These are phyloP conservation scores for Psilocybe cyanescens DNA, from an alignment of 768 basidiomycete genomes.

Conservation along the genomic window DNA sequence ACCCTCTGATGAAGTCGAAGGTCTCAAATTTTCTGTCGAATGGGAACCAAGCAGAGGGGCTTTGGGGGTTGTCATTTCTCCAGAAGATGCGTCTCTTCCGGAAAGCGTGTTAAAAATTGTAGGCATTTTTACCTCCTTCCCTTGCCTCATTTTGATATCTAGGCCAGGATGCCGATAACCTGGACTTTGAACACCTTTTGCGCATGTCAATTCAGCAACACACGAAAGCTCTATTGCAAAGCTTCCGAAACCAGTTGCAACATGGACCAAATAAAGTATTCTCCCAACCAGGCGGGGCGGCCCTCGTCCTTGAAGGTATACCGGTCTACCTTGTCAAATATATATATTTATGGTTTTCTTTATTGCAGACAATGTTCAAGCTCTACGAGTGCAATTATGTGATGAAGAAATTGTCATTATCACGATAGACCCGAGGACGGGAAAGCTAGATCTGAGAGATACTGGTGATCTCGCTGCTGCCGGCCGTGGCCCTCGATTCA, in stretches of 20 bases:
- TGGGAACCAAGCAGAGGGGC: constrained; percentile 81
- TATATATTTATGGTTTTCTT: background rate
- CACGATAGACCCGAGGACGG: constrained; percentile 80
- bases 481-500: constrained; percentile 70
- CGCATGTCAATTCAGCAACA: constrained; percentile 67
- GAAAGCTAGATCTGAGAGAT: constrained; percentile 77
- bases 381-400: constrained; percentile 72
- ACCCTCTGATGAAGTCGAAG: constrained; percentile 80
- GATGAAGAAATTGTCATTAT: constrained; percentile 78
- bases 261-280: constrained; percentile 60
- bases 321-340: constrained; percentile 9
- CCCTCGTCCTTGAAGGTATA: constrained; percentile 58
- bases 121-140: constrained; percentile 30
- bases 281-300: constrained; percentile 61
- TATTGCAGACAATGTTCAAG: constrained; percentile 51
- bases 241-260: constrained; percentile 60
- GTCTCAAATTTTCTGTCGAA: constrained; percentile 63
- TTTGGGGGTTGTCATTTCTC: constrained; percentile 59
- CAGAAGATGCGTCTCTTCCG: constrained; percentile 46
- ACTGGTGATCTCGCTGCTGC: constrained; percentile 81
- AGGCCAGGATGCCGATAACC: constrained; percentile 59
- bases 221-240: constrained; percentile 59
- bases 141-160: background rate
- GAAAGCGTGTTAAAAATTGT: constrained; percentile 59
- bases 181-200: constrained; percentile 78